Percentiles rank a stretch among this genome's conserved stretches.
Conservation (phyloP, 331 rosid genomes). For the Acacia concinna region DNA sequence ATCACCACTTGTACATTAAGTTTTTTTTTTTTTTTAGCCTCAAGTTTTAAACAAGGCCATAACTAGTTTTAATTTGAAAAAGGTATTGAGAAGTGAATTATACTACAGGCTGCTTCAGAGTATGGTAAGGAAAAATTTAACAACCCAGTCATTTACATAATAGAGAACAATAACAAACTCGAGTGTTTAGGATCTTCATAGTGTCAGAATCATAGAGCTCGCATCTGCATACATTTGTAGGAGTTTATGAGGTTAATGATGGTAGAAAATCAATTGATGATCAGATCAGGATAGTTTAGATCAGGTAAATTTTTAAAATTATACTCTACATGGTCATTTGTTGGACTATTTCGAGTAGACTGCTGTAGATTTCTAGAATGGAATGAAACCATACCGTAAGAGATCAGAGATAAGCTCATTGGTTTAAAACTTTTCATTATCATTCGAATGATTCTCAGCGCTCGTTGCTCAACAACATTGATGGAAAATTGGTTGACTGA, state of each 20-base stretch:
- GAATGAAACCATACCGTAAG: constrained; percentile 45
- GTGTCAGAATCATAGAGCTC: no score
- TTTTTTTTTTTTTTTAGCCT: no score
- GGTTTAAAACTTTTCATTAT: constrained; percentile 54
- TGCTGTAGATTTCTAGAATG: constrained; percentile 54
- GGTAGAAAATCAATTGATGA: constrained; percentile 23
- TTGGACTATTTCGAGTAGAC: constrained; percentile 62
- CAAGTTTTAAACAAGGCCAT: no score
- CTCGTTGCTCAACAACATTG: background rate
- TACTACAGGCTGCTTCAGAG: constrained; percentile 54
- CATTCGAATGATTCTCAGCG: background rate
- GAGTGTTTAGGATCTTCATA: no score
- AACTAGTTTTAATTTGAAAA: no score
- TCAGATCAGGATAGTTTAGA: no score
- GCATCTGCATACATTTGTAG: constrained; percentile 29
- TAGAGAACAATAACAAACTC: constrained; percentile 78
- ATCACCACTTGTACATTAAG: no score
- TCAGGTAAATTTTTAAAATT: no score
- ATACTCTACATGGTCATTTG: constrained; percentile 49
- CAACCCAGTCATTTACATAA: constrained; percentile 60
- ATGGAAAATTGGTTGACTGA: no score
- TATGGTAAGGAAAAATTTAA: constrained; percentile 57
- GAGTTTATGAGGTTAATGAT: constrained; percentile 43
- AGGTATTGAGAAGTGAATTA: constrained; percentile 24
- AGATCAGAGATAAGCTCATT: constrained; percentile 55